These are phyloP conservation scores for Mucor plumbeus DNA, from an alignment of 371 early-diverging fungal genomes.

Conservation along the genomic window DNA sequence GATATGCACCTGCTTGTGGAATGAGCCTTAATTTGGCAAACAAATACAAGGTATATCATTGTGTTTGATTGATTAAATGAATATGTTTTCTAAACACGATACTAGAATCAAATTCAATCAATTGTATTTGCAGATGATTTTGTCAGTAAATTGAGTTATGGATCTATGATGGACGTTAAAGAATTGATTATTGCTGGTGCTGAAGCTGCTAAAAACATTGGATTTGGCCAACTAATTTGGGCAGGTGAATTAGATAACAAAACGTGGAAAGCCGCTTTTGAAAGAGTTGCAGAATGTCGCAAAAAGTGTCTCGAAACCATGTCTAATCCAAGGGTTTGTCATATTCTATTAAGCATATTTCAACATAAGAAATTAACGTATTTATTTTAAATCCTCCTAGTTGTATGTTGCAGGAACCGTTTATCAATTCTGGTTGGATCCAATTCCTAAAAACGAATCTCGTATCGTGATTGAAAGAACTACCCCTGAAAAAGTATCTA, in stretches of 20 bases:
- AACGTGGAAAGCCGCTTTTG: constrained; percentile 40
- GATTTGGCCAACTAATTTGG: constrained; percentile 36
- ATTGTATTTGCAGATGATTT: constrained; percentile 51
- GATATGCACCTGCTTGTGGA: constrained; percentile 49
- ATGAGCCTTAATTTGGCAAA: constrained; percentile 42
- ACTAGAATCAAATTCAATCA: constrained; percentile 42
- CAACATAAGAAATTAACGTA: neutral
- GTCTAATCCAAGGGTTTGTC: constrained; percentile 38
- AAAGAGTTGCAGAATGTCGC: constrained; percentile 36
- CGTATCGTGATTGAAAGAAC: constrained; percentile 47
- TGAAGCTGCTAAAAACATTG: constrained; percentile 40
- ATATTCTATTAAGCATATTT: neutral
- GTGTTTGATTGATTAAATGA: too few relatives aligned
- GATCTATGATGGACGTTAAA: constrained; percentile 52
- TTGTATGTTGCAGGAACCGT: constrained; percentile 48
- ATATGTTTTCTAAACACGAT: neutral
- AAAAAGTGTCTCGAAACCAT: constrained; percentile 33
- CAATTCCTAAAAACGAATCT: constrained; percentile 38
- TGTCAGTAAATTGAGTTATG: constrained; percentile 52
- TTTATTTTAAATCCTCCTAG: constrained; percentile 10
- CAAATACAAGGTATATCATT: constrained; percentile 37
- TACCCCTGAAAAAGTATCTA: constrained; percentile 37
- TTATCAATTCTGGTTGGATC: constrained; percentile 52
- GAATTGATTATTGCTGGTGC: constrained; percentile 46
- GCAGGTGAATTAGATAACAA: constrained; percentile 27